A percentile compares a stretch with the other conserved stretches of the same genome.
Evolutionary conservation across 257 asterid genomes (phyloP).

Genomic region (Scutellaria minor): DNA sequence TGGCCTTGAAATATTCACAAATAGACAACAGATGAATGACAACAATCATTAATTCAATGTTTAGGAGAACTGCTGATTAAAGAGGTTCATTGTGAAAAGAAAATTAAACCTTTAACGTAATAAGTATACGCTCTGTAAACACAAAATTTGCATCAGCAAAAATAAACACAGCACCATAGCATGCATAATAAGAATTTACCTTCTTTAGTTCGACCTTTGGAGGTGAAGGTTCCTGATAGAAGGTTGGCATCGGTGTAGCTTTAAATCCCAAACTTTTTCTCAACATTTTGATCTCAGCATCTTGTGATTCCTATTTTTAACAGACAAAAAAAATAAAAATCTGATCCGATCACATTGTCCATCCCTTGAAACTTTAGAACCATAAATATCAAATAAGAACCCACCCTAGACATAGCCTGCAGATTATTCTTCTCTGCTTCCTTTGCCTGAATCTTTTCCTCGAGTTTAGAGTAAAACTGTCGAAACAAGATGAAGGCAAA

Average conservation of each 20-base stretch:
- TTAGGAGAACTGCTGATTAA: constrained; percentile 1
- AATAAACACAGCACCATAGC: not conserved
- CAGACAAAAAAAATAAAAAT: constrained; percentile 20
- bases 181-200: constrained; percentile 48
- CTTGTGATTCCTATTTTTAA: constrained; percentile 77
- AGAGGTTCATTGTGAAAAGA: not conserved
- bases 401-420: constrained; percentile 83
- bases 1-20: not conserved
- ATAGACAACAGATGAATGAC: not conserved
- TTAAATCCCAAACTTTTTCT: constrained; percentile 86
- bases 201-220: constrained; percentile 88
- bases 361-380: constrained; percentile 16
- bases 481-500: constrained; percentile 30
- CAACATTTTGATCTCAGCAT: constrained; percentile 84
- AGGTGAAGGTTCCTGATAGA: constrained; percentile 97
- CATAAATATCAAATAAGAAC: constrained; percentile 3
- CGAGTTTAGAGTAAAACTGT: constrained; percentile 89
- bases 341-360: constrained; percentile 17
- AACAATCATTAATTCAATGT: not conserved
- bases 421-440: constrained; percentile 77
- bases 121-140: not conserved
- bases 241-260: constrained; percentile 98
- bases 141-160: not conserved
- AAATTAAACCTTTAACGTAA: not conserved
- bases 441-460: constrained; percentile 91